Evolutionary conservation across 2,329 filamentous ascomycete genomes (phyloP), one percentile per base, ranked within the genome.

Genomic region (Septoria linicola): DNA sequence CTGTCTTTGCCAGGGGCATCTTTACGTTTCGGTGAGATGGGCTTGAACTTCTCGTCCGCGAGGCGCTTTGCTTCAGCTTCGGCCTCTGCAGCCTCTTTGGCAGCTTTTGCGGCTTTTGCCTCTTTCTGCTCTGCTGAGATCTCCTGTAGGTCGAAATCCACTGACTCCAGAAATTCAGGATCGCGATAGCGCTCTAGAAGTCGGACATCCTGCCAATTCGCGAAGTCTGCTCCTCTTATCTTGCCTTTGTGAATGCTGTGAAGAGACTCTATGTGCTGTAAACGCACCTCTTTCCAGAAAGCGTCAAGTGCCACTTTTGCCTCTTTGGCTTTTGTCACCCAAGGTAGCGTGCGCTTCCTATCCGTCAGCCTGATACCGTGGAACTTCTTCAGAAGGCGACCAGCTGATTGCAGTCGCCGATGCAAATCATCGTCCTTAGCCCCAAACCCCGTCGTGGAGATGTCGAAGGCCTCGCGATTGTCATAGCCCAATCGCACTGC

Each of bases 241-340:
- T n/a, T n/a, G n/a, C n/a, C n/a, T n/a, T n/a, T 4, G 3, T 39
- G n/a, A 19, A 19, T 16, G 5, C 19, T 10, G 2, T 14, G 35
- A 14, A 39, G 16, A 10, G 19, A 6, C n/a, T 16, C 4, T 2
- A 48, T 39, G 21, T 30, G 34, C 7, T 13, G 16, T 6, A n/a
- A 8, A 8, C 35, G 44, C 4, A 48, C 14, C 23, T 40, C 44
- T 31, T 37, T 2, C 44, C 44, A 48, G 21, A 48, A 48, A 7
- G 32, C 44, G n/a, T 48, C 21, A 8, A 48, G 34, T 5, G 44
- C 44, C 4, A 10, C 4, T 13, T 40, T 48, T 11, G 44, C 13
- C 23, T 39, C 11, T 16, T 30, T 20, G 10, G 44, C 44, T 16
- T 48, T 48, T 4, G 27, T 21, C 11, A 48, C 34, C 44, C 44